phyloP scores from a whole-genome alignment of 768 basidiomycete genomes.

The Rhodosporidiobolus odoratus region DNA sequence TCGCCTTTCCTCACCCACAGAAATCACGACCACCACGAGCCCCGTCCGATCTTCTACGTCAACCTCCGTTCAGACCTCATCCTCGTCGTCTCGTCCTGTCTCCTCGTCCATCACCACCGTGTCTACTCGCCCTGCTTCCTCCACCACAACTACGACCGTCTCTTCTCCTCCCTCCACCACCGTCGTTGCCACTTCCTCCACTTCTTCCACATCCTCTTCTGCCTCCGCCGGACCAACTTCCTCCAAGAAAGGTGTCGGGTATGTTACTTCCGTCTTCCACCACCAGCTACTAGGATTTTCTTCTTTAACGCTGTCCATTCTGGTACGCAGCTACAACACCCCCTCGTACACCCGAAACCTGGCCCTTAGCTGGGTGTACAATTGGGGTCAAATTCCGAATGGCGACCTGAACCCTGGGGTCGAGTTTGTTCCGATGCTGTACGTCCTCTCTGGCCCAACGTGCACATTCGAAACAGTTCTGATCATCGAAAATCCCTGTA shows the following conservation, averaged over 20 bases:
- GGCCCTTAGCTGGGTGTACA: constrained; percentile 24
- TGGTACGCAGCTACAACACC: too few species aligned
- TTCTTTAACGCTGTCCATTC: background rate
- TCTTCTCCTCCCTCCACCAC: background rate
- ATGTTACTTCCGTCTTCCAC: too few species aligned
- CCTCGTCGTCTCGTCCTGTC: too few species aligned
- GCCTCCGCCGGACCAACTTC: constrained; percentile 3
- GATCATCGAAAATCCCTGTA: background rate
- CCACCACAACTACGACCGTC: background rate
- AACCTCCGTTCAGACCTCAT: too few species aligned
- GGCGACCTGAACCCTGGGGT: constrained; percentile 12
- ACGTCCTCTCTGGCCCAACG: background rate
- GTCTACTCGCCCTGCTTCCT: background rate
- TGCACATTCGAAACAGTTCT: background rate
- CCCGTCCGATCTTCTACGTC: too few species aligned
- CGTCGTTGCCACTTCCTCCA: constrained; percentile 1
- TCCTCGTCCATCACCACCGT: constrained; percentile 1
- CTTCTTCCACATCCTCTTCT: background rate
- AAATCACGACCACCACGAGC: too few species aligned
- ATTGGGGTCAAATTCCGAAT: constrained; percentile 15
- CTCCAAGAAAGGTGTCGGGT: constrained; percentile 27
- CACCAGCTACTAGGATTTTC: too few species aligned
- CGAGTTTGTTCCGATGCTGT: constrained; percentile 37
- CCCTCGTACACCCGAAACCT: background rate
- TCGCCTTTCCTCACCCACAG: too few species aligned